Base-by-base conservation (phyloP, 2,329 filamentous ascomycete species). In the Sordariomycetes sp. region DNA sequence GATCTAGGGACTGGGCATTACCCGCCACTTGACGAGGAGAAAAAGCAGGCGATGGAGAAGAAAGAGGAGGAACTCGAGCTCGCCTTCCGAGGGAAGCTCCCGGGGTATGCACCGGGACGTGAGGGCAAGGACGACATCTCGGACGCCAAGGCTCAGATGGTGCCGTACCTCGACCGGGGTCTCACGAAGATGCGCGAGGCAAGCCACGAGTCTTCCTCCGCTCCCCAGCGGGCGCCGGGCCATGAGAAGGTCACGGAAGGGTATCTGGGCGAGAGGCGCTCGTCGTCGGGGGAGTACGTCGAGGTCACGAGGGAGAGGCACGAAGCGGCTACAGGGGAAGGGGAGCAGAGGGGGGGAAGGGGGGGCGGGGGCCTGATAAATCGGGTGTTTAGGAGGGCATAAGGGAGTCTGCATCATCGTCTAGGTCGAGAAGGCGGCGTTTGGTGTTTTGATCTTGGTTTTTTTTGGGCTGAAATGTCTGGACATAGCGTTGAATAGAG, bases 31-130 rank as follows among this genome's bases (percentile, higher is more conserved):
- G 37, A 54, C 12, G 64, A 62, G 7, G 76, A 78, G 60, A 73
- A 76, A 25, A 65, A 68, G 18, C 69, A 71, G 16, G 72, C 70
- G 4, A 69, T 78, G 18, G 69, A 72, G 34, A 68, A 72, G 58
- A 74, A 76, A 54, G 79, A 83, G 64, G 72, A 70, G 50, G 71
- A 74, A 32, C 70, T 82, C 1, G 79, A 80, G 63, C 66, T 68
- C 0, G 78, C 81, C 59, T 78, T 83, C 58, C 71, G 74, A 61
- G 63, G 67, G 24, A 69, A 70, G 16, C 74, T 77, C 60, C 75
- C 77, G 8, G 28, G 43, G n/a, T 25, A 40, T 55, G 18, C 54
- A 18, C 53, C 54, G 20, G 18, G 59, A 52, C 16, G 60, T 62
- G 14, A 32, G 50, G 58, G 63, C 37, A 61, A 64, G 11, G 67